These are phyloP conservation scores for Homolaphlyctis polyrhiza DNA, from an alignment of 371 early-diverging fungal species.

Conservation along the genomic window DNA sequence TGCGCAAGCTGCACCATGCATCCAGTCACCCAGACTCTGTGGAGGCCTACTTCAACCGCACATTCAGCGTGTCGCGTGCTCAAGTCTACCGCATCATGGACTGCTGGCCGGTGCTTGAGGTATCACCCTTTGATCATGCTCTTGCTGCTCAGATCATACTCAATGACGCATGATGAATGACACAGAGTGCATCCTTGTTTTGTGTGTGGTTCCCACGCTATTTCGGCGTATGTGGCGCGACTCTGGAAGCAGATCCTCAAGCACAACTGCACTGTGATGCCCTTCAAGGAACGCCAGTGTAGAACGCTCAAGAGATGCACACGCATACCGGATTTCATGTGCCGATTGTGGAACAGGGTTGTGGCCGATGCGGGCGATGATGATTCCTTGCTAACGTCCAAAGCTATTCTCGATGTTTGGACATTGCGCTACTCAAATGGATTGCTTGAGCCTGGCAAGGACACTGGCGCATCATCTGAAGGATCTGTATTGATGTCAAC, in stretches of 20 bases:
- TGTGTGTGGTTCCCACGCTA: background rate
- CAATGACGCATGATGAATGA: background rate
- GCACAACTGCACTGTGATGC: background rate
- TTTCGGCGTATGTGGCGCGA: background rate
- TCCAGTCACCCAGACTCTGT: conserved; percentile 5
- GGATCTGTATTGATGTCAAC: no score
- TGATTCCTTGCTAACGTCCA: background rate
- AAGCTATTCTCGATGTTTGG: background rate
- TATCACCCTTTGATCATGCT: background rate
- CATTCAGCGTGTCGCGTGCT: conserved; percentile 16
- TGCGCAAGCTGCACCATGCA: background rate
- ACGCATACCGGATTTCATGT: background rate
- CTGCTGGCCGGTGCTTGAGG: conserved; percentile 20
- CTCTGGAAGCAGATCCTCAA: background rate
- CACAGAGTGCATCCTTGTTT: background rate
- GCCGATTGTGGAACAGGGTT: background rate
- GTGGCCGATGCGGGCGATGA: background rate
- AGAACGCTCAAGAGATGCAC: conserved; percentile 5
- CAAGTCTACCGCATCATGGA: conserved; percentile 26
- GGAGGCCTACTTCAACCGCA: conserved; percentile 19
- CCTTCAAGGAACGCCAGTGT: conserved; percentile 12
- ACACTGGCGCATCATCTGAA: no score
- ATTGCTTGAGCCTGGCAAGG: no score
- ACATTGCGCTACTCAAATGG: no score
- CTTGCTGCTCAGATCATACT: background rate